A percentile compares a stretch with the other conserved stretches of the same genome.
These are phyloP conservation scores for Backusella circina DNA, from an alignment of 192 early-diverging fungal species.

Conservation along the genomic window DNA sequence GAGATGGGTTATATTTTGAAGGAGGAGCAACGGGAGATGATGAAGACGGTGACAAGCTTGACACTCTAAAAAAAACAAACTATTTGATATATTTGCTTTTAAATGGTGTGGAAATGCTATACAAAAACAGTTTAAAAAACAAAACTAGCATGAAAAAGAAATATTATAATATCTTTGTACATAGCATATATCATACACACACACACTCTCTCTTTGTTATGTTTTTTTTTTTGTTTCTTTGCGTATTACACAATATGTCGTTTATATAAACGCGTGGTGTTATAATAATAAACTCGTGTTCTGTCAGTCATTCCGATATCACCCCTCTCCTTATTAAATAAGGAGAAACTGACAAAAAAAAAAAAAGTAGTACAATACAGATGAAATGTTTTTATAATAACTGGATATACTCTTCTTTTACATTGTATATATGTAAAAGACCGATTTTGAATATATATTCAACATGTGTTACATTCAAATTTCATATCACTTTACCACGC, in stretches of 20 bases:
- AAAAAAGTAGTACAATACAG: too few relatives aligned
- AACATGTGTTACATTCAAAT: too few relatives aligned
- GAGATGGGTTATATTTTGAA: neutral
- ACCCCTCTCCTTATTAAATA: neutral
- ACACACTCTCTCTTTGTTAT: neutral
- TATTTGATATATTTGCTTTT: too few relatives aligned
- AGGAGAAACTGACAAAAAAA: too few relatives aligned
- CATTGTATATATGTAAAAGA: too few relatives aligned
- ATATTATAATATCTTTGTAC: neutral
- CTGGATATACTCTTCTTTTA: too few relatives aligned
- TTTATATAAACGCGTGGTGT: neutral
- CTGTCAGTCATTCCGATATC: neutral
- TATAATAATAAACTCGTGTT: neutral
- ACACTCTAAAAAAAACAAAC: neutral
- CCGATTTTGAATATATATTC: too few relatives aligned
- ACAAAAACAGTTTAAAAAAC: neutral
- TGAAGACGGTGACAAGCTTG: slow-evolving; percentile 13
- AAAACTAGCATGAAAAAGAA: neutral
- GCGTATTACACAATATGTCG: neutral
- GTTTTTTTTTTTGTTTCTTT: neutral
- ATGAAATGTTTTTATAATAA: too few relatives aligned
- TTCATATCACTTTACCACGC: too few relatives aligned
- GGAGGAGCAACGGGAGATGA: slow-evolving; percentile 16
- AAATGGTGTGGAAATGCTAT: neutral
- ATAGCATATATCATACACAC: too few relatives aligned